Percentiles rank a stretch among this genome's conserved stretches.
phyloP scores from a whole-genome alignment of 257 asterid species.

The Craterostigma plantagineum region DNA sequence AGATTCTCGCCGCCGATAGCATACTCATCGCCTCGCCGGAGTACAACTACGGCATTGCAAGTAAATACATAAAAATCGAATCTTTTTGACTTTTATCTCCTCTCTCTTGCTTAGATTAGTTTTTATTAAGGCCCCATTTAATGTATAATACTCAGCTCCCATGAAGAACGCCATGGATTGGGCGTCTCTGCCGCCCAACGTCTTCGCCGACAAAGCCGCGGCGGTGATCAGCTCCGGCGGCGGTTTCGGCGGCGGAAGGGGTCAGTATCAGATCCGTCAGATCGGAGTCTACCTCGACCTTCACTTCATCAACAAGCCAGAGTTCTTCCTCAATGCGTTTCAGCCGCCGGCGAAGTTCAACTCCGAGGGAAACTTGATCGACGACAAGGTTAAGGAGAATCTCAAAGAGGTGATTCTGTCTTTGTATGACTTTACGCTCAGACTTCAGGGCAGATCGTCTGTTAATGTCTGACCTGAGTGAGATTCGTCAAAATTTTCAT shows the following conservation, averaged over 20 bases:
- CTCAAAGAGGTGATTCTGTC: slow-evolving; percentile 41
- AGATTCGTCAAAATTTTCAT: too few species aligned
- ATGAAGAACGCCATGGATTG: slow-evolving; percentile 4
- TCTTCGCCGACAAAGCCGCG: background rate
- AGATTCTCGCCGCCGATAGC: too few species aligned
- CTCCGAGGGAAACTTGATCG: slow-evolving; percentile 45
- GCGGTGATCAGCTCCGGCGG: slow-evolving; percentile 4
- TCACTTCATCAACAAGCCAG: slow-evolving; percentile 86
- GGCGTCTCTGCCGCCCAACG: slow-evolving; percentile 4
- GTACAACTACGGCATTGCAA: too few species aligned
- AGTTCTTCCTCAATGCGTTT: slow-evolving; percentile 44
- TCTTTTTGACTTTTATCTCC: too few species aligned
- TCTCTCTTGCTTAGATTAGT: too few species aligned
- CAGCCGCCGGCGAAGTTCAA: slow-evolving; percentile 61
- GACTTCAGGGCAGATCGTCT: slow-evolving; percentile 18
- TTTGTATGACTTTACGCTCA: slow-evolving; percentile 35
- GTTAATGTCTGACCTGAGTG: too few species aligned
- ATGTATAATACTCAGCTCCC: too few species aligned
- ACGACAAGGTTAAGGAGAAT: slow-evolving; percentile 31
- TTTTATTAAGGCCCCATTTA: background rate
- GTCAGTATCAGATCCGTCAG: slow-evolving; percentile 3
- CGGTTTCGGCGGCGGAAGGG: slow-evolving; percentile 3
- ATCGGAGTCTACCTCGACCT: slow-evolving; percentile 40
- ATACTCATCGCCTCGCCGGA: too few species aligned
- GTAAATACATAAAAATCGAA: too few species aligned